Evolutionary conservation across 257 asterid species (phyloP), one percentile per base, ranked within the genome.

Genomic region (Solanum corneliomulleri): DNA sequence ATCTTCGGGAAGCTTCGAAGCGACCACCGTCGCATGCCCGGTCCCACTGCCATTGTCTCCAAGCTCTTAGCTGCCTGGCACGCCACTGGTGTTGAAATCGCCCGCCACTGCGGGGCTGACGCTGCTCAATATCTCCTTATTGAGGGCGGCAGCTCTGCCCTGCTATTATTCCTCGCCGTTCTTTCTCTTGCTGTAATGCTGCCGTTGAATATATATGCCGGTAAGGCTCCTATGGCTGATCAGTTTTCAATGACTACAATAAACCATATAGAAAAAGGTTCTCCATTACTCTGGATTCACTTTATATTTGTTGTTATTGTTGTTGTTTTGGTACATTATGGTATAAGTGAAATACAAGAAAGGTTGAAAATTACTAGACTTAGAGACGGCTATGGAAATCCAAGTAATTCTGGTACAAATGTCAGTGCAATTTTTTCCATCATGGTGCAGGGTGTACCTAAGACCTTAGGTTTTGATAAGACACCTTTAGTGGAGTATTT

Each of bases 51-150:
- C 76, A 91, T 97, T 82, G 90, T 88, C 56, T 93, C 98, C 64
- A 97, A 96, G 93, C 99, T 97, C 35, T 98, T 96, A 62, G 99
- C 99, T 23, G 99, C 93, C 18, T 97, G 99, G 99, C 98, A 96
- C 88, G 98, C 98, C 86, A 94, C 99, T 84, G 93, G 98, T 68
- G 92, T 94, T n/a, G 97, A 96, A 91, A 96, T 97, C 87, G 96
- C 99, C 81, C 93, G 92, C 71, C 98, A 95, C 89, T 95, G 99
- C 56, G 99, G 99, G 1, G 99, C 99, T 58, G 99, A 97, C 75
- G 98, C 99, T 23, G 98, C 99, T 5, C 99, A 97, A 77, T 97
- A 95, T 88, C 96, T 96, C 47, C 88, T 96, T 7, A 96, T 96
- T 33, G 99, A 97, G 88, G 99, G 99, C 62, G 99, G 98, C 47